phyloP scores from a whole-genome alignment of 192 early-diverging fungal genomes.

The Lobosporangium transversale region DNA sequence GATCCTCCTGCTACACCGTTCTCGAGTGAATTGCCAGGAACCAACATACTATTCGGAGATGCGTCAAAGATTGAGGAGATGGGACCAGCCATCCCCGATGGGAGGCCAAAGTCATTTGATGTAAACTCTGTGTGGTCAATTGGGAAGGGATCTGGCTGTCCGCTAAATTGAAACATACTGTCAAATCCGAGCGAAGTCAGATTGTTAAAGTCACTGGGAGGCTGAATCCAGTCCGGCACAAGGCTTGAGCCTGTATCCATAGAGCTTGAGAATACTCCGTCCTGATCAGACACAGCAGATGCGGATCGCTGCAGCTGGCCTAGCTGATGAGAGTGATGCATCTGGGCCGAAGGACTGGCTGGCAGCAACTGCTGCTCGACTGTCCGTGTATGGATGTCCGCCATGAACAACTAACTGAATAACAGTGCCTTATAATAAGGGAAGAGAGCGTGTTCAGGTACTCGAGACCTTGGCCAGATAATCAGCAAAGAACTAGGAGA shows the following conservation, averaged over 20 bases:
- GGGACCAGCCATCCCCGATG: constrained; percentile 29
- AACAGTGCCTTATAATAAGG: not conserved
- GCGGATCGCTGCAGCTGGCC: constrained; percentile 22
- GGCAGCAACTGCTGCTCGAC: constrained; percentile 32
- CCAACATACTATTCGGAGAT: not conserved
- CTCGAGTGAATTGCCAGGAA: constrained; percentile 1
- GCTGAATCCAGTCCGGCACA: constrained; percentile 36
- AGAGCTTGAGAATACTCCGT: constrained; percentile 12
- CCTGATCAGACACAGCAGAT: constrained; percentile 19
- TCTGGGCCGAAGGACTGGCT: constrained; percentile 17
- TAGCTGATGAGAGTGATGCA: constrained; percentile 22
- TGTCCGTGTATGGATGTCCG: constrained; percentile 28
- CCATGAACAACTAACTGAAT: constrained; percentile 7
- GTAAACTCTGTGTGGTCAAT: constrained; percentile 51
- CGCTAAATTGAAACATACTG: constrained; percentile 39
- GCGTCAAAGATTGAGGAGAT: constrained; percentile 40
- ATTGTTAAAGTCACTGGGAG: constrained; percentile 34
- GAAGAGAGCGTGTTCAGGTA: not conserved
- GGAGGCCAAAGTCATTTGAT: constrained; percentile 42
- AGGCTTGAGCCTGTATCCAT: constrained; percentile 20
- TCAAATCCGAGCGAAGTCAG: constrained; percentile 49
- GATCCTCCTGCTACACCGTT: not conserved
- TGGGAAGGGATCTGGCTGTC: constrained; percentile 35
- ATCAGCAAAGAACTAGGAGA: too few relatives aligned
- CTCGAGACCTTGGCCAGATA: not conserved